These are phyloP conservation scores for Rubus idaeus DNA, from an alignment of 306 rosid species.

Conservation along the genomic window DNA sequence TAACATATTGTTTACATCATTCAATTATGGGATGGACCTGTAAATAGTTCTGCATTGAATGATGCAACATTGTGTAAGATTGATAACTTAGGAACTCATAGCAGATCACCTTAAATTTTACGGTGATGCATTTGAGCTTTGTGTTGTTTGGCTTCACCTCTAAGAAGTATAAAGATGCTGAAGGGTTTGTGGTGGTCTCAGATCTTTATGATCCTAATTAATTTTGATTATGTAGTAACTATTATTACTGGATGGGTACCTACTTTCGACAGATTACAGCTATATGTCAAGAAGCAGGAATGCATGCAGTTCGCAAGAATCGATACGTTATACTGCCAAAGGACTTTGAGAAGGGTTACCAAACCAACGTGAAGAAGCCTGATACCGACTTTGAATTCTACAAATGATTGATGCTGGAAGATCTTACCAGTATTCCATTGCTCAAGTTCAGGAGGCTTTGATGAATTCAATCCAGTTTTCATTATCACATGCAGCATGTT, in stretches of 20 bases:
- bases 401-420: slow-evolving; percentile 57
- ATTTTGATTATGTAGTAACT: neutral
- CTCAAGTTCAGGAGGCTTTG: neutral
- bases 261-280: slow-evolving; percentile 66
- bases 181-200: neutral
- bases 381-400: slow-evolving; percentile 97
- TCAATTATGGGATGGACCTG: neutral
- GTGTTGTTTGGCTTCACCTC: neutral
- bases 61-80: neutral
- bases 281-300: slow-evolving; percentile 99
- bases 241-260: neutral
- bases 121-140: neutral
- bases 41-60: neutral
- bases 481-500: neutral
- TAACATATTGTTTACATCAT: too few relatives aligned
- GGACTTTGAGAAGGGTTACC: slow-evolving; percentile 97
- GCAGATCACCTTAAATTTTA: neutral
- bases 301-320: slow-evolving; percentile 98
- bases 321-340: slow-evolving; percentile 91
- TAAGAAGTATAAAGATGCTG: neutral
- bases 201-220: neutral
- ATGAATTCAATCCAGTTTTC: neutral
- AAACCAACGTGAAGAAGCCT: slow-evolving; percentile 96
- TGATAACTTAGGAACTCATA: neutral
- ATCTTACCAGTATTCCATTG: neutral